phyloP scores from a whole-genome alignment of 768 basidiomycete species.

The Boletus insuetus region DNA sequence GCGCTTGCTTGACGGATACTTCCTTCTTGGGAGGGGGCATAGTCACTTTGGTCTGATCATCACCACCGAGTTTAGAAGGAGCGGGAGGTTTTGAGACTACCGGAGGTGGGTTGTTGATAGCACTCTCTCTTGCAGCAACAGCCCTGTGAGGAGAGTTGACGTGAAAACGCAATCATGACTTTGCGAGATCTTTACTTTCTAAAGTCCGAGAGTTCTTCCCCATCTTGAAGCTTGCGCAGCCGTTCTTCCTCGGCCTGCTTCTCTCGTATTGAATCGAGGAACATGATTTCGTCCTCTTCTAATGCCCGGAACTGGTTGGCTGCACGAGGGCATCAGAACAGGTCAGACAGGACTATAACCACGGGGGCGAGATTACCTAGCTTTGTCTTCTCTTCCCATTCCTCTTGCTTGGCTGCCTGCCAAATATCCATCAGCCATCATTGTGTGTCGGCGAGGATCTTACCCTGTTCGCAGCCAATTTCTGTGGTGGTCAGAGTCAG shows the following conservation, averaged over 20 bases:
- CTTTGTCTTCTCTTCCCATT: conserved; percentile 91
- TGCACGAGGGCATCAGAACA: conserved; percentile 26
- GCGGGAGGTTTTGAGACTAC: conserved; percentile 30
- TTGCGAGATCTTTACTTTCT: conserved; percentile 54
- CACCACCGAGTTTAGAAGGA: conserved; percentile 29
- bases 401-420: conserved; percentile 86
- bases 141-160: conserved; percentile 40
- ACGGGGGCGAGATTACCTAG: conserved; percentile 40
- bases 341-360: conserved; percentile 4
- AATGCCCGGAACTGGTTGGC: conserved; percentile 88
- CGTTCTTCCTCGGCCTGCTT: conserved; percentile 75
- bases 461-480: conserved; percentile 88
- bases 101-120: conserved; percentile 42
- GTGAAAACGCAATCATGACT: neutral
- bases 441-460: conserved; percentile 18
- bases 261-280: conserved; percentile 79
- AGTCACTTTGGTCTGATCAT: conserved; percentile 27
- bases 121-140: conserved; percentile 66
- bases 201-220: conserved; percentile 75
- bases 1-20: conserved; percentile 46
- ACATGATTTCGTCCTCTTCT: conserved; percentile 89
- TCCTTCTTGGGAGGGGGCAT: conserved; percentile 54
- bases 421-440: conserved; percentile 8
- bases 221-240: conserved; percentile 68
- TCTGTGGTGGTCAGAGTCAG: conserved; percentile 42